Evolutionary conservation across 495 filamentous ascomycete genomes (phyloP).

Genomic region (Darksidea phi): DNA sequence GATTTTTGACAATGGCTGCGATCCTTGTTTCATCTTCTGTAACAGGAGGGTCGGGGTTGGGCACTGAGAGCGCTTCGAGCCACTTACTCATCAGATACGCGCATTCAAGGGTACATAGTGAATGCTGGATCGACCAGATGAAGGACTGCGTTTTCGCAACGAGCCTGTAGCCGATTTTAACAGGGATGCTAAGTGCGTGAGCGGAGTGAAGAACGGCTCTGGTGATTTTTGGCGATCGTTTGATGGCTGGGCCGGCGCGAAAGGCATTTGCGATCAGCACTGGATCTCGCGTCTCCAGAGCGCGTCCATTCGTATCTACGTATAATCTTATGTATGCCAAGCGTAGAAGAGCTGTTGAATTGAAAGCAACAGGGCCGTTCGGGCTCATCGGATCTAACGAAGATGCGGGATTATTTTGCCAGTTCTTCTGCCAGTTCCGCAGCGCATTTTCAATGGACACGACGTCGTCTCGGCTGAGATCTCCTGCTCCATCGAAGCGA

Average conservation of each 20-base stretch:
- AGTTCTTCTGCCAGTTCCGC: slow-evolving; percentile 61
- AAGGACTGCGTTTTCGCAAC: slow-evolving; percentile 67
- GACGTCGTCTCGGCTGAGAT: slow-evolving; percentile 25
- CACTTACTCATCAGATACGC: slow-evolving; percentile 62
- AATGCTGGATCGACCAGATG: slow-evolving; percentile 72
- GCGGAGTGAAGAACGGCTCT: slow-evolving; percentile 65
- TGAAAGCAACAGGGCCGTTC: slow-evolving; percentile 63
- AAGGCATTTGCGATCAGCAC: slow-evolving; percentile 59
- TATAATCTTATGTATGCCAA: slow-evolving; percentile 69
- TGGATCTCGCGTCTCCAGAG: slow-evolving; percentile 62
- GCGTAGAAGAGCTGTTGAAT: slow-evolving; percentile 63
- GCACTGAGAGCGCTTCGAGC: slow-evolving; percentile 49
- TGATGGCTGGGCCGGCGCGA: slow-evolving; percentile 56
- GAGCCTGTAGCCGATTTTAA: slow-evolving; percentile 67
- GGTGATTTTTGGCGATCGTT: slow-evolving; percentile 57
- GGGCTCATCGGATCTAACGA: slow-evolving; percentile 53
- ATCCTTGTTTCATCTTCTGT: slow-evolving; percentile 63
- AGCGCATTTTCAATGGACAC: slow-evolving; percentile 46
- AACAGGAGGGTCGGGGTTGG: slow-evolving; percentile 41
- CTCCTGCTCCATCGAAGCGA: slow-evolving; percentile 26
- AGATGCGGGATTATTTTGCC: slow-evolving; percentile 57
- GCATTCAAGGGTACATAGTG: slow-evolving; percentile 67
- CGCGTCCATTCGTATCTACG: slow-evolving; percentile 56
- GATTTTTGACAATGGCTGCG: slow-evolving; percentile 65
- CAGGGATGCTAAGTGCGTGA: slow-evolving; percentile 65